Conservation (phyloP, 1,284 basidiomycete species). For the Melampsora allii-populina region DNA sequence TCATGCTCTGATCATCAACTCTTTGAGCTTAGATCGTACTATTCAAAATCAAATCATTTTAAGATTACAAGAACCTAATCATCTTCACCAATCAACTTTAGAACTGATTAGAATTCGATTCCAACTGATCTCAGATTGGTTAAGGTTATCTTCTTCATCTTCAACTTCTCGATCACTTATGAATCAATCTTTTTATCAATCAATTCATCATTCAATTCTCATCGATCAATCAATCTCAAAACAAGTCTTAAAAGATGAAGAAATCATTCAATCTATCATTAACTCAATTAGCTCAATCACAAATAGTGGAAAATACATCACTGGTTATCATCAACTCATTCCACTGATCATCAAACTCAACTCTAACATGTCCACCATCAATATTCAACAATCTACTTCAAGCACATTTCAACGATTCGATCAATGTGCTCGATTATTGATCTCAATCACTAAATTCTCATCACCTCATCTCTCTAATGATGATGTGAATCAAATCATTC, state of each 20-base stretch:
- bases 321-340: slow-evolving; percentile 5
- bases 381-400: not conserved
- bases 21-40: too few species aligned
- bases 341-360: slow-evolving; percentile 3
- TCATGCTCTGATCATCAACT: too few species aligned
- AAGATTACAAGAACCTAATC: too few species aligned
- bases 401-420: slow-evolving; percentile 4
- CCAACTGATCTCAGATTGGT: too few species aligned
- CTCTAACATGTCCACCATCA: not conserved
- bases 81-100: too few species aligned
- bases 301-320: slow-evolving; percentile 22
- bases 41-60: too few species aligned
- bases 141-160: too few species aligned
- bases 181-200: not conserved
- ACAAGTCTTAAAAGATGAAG: not conserved
- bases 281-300: slow-evolving; percentile 5
- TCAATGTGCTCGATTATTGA: slow-evolving; percentile 11
- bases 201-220: slow-evolving; percentile 1
- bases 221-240: not conserved
- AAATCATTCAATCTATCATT: slow-evolving; percentile 9
- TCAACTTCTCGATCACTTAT: too few species aligned
- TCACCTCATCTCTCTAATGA: slow-evolving; percentile 24
- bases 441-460: slow-evolving; percentile 39
- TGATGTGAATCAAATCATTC: slow-evolving; percentile 30
- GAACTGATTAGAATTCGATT: too few species aligned